Evolutionary conservation across 768 basidiomycete species (phyloP).

Genomic region (Calvatia gigantea): DNA sequence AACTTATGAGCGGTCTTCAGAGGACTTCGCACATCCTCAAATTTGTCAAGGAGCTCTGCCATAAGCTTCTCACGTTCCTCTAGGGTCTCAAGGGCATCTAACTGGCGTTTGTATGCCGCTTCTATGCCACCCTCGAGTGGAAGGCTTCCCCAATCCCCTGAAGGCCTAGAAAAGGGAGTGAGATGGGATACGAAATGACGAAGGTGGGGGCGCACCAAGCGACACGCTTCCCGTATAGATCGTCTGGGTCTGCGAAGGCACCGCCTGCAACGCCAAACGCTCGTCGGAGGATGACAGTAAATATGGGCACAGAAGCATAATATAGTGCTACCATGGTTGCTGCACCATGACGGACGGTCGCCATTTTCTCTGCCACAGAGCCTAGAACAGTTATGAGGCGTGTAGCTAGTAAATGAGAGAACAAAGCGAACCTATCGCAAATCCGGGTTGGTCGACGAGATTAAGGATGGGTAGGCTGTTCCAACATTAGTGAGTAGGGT

Average conservation of each 20-base stretch:
- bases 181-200: neutral
- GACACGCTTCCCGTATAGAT: slow-evolving; percentile 29
- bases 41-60: slow-evolving; percentile 28
- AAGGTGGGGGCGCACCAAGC: slow-evolving; percentile 28
- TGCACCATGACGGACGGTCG: slow-evolving; percentile 37
- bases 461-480: slow-evolving; percentile 34
- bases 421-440: slow-evolving; percentile 29
- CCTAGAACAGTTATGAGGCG: slow-evolving; percentile 15
- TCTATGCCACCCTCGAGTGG: slow-evolving; percentile 39
- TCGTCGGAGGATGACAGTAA: slow-evolving; percentile 33
- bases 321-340: slow-evolving; percentile 34
- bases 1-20: slow-evolving; percentile 36
- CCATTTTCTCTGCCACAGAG: slow-evolving; percentile 32
- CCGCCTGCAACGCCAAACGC: slow-evolving; percentile 39
- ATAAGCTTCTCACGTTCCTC: slow-evolving; percentile 33
- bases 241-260: slow-evolving; percentile 34
- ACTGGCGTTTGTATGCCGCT: slow-evolving; percentile 37
- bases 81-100: slow-evolving; percentile 25
- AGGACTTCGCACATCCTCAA: slow-evolving; percentile 35
- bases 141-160: slow-evolving; percentile 39
- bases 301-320: slow-evolving; percentile 32
- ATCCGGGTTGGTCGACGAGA: slow-evolving; percentile 38
- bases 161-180: slow-evolving; percentile 26
- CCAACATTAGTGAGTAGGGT: neutral
- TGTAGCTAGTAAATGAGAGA: neutral